A percentile compares a stretch with the other conserved stretches of the same genome.
Evolutionary conservation across 768 basidiomycete species (phyloP).

Genomic region (Candolleomyces efflorescens): DNA sequence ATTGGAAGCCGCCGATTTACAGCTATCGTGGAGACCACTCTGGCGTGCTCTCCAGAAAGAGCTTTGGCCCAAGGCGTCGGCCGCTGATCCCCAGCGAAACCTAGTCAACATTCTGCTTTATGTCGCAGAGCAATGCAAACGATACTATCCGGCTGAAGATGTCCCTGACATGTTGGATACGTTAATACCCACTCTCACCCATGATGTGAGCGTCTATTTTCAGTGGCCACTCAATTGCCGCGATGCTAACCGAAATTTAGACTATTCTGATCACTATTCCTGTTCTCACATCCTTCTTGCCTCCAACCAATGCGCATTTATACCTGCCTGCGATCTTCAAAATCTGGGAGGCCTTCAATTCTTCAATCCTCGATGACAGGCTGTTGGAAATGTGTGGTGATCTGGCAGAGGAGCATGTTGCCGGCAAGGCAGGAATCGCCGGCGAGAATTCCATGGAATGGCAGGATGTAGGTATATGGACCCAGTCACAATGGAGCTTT

Average conservation of each 20-base stretch:
- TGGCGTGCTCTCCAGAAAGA: constrained; percentile 74
- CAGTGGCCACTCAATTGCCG: neutral
- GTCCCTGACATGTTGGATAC: constrained; percentile 67
- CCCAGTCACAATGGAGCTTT: constrained; percentile 75
- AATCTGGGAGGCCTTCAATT: constrained; percentile 78
- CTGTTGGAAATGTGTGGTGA: constrained; percentile 67
- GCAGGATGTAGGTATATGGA: constrained; percentile 91
- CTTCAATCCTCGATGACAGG: constrained; percentile 68
- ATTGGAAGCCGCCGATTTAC: constrained; percentile 61
- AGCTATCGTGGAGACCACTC: constrained; percentile 71
- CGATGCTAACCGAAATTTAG: constrained; percentile 28
- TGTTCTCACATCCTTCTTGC: constrained; percentile 74
- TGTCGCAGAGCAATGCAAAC: constrained; percentile 66
- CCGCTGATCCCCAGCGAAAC: constrained; percentile 56
- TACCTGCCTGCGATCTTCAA: constrained; percentile 73
- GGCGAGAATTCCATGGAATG: constrained; percentile 57
- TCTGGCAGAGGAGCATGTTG: constrained; percentile 66
- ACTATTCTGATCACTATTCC: constrained; percentile 68
- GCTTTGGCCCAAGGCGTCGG: constrained; percentile 65
- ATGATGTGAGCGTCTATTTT: constrained; percentile 47
- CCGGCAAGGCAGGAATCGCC: constrained; percentile 49
- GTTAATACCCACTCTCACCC: constrained; percentile 68
- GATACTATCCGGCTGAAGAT: constrained; percentile 63
- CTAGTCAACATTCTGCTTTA: constrained; percentile 68
- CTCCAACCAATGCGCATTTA: constrained; percentile 56